Evolutionary conservation across 805 yeast genomes (phyloP).

Genomic region (Blastobotrys mokoenaii): DNA sequence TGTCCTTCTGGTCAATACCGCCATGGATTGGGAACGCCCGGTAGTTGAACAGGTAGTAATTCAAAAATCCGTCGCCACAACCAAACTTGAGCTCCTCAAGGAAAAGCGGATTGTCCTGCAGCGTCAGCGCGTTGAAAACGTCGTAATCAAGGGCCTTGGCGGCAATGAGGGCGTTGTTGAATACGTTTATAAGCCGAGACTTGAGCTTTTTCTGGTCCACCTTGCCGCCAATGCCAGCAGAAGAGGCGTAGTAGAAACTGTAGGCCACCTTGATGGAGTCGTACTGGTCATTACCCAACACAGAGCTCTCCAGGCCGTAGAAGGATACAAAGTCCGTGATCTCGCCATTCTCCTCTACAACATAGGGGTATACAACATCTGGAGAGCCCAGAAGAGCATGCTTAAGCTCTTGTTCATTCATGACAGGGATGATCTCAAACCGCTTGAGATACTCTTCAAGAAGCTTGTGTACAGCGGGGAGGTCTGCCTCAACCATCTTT

Average conservation of each 20-base stretch:
- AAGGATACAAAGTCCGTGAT: slow-evolving; percentile 88
- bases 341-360: slow-evolving; percentile 51
- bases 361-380: slow-evolving; percentile 67
- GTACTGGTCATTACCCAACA: slow-evolving; percentile 53
- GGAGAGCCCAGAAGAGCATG: slow-evolving; percentile 65
- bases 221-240: slow-evolving; percentile 30
- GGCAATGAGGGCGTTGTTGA: slow-evolving; percentile 67
- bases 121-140: slow-evolving; percentile 86
- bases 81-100: slow-evolving; percentile 81
- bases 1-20: slow-evolving; percentile 55
- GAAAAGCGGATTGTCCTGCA: slow-evolving; percentile 83
- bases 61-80: slow-evolving; percentile 84
- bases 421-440: slow-evolving; percentile 66
- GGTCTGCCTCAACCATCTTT: slow-evolving; percentile 47
- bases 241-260: slow-evolving; percentile 78
- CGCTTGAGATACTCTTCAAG: slow-evolving; percentile 55
- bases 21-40: slow-evolving; percentile 73
- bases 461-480: slow-evolving; percentile 53
- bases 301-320: slow-evolving; percentile 81
- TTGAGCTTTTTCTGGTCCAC: slow-evolving; percentile 36
- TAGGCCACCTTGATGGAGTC: slow-evolving; percentile 77
- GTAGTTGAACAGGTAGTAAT: slow-evolving; percentile 89
- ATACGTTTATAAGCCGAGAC: slow-evolving; percentile 50
- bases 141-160: slow-evolving; percentile 66
- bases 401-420: slow-evolving; percentile 55